Base-by-base conservation (phyloP, 2,329 filamentous ascomycete genomes). In the Neospermospora avenae region DNA sequence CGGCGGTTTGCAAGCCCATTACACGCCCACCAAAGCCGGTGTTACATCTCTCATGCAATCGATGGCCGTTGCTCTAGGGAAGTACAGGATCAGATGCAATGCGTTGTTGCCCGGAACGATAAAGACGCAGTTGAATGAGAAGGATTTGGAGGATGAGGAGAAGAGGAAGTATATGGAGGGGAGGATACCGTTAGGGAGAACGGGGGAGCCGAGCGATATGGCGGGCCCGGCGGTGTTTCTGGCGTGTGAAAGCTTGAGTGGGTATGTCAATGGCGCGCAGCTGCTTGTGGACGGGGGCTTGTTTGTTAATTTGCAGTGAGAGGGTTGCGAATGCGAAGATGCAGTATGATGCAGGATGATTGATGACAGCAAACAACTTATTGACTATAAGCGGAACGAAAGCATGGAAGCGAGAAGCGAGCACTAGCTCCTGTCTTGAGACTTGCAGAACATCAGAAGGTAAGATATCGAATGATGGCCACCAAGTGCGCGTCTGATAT, bases 1-100 rank as follows among this genome's bases (percentile, higher is more conserved):
- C 39, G 91, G 91, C 45, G 89, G 87, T 0, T 78, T 81, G 49
- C 91, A 96, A 77, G 87, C 85, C 25, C 91, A 96, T 72, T 96
- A 96, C 75, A 96, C 91, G 16, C 90, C 91, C 10, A 96, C 91
- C 16, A 96, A 96, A 75, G 91, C 91, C 0, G 91, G 90, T 2
- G 82, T 96, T 2, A 72, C 90, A 39, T 89, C 85, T 49, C 79
- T 96, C 46, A 95, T 96, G 84, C 91, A 96, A 77, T 91, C 87
- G 65, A 86, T 85, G 39, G 91, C 91, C 0, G 88, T 90, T 35
- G 90, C 91, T 8, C 75, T 96, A 46, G 91, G 91, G 0, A 82
- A 84, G 69, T 83, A 95, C 73, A 79, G 80, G 4, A 92, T 96
- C 57, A 77, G 91, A 55, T 96, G 91, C 73, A 96, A 96, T 73